Conservation (phyloP, 2,329 filamentous ascomycete species). For the Claviceps africana region DNA sequence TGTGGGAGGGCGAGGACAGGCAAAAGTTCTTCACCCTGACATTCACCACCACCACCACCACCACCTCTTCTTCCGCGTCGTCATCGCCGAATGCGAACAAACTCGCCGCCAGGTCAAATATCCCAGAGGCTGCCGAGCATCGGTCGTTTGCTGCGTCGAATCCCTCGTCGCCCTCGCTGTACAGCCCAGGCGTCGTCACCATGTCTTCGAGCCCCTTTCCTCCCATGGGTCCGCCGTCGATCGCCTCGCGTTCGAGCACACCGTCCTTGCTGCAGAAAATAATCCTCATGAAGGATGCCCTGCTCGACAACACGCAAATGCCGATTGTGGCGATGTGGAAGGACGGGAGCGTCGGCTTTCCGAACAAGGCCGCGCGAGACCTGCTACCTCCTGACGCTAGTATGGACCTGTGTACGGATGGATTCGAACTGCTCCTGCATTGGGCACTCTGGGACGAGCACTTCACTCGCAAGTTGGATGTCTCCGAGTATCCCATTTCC, state of each 20-base stretch:
- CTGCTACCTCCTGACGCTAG: slow-evolving; percentile 33
- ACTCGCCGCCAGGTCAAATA: slow-evolving; percentile 23
- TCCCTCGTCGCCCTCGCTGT: slow-evolving; percentile 31
- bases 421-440: slow-evolving; percentile 41
- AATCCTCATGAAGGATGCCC: slow-evolving; percentile 60
- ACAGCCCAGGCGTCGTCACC: slow-evolving; percentile 37
- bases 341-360: slow-evolving; percentile 58
- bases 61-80: slow-evolving; percentile 25
- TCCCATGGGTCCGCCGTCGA: slow-evolving; percentile 50
- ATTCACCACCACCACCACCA: slow-evolving; percentile 49
- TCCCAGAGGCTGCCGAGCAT: slow-evolving; percentile 32
- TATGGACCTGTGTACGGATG: slow-evolving; percentile 27
- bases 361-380: slow-evolving; percentile 50
- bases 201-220: slow-evolving; percentile 49
- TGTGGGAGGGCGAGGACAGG: slow-evolving; percentile 55
- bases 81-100: slow-evolving; percentile 20
- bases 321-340: slow-evolving; percentile 72
- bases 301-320: slow-evolving; percentile 60
- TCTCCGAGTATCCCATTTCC: slow-evolving; percentile 53
- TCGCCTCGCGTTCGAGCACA: slow-evolving; percentile 37
- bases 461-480: slow-evolving; percentile 43
- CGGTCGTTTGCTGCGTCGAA: slow-evolving; percentile 30
- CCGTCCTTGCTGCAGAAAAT: slow-evolving; percentile 61
- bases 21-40: slow-evolving; percentile 61
- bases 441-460: slow-evolving; percentile 53